Evolutionary conservation across 345 rosid genomes (phyloP).

Genomic region (Eucalyptus marginata): DNA sequence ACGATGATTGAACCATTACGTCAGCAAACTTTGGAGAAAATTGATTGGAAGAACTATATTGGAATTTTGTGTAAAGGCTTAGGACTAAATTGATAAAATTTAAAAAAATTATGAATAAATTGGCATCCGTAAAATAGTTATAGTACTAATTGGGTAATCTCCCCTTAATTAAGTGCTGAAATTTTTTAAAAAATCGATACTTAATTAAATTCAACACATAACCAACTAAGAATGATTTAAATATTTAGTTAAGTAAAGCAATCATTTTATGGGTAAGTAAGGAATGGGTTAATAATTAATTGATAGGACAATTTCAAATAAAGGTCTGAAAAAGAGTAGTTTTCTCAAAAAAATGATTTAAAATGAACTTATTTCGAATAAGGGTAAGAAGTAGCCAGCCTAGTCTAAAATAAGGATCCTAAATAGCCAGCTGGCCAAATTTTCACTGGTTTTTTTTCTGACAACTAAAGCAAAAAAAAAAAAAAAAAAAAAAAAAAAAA

Average conservation of each 20-base stretch:
- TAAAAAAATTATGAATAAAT: too few relatives aligned
- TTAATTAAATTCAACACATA: not conserved
- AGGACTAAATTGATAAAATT: not conserved
- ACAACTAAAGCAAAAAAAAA: too few relatives aligned
- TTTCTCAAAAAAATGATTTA: not conserved
- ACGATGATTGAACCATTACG: accelerated
- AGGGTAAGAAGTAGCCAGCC: accelerated
- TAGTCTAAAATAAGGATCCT: not conserved
- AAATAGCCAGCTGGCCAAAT: too few relatives aligned
- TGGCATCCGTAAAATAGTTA: not conserved
- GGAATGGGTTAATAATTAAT: not conserved
- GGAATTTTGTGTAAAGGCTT: not conserved
- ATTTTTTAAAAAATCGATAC: not conserved
- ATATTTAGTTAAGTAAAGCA: not conserved
- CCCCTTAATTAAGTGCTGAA: not conserved
- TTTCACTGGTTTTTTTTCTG: too few relatives aligned
- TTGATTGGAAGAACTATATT: too few relatives aligned
- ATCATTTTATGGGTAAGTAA: not conserved
- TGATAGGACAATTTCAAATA: too few relatives aligned
- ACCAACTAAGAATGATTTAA: accelerated
- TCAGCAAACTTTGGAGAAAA: not conserved
- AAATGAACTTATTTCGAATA: too few relatives aligned
- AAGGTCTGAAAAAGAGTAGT: not conserved
- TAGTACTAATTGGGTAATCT: not conserved
- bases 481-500: too few relatives aligned